Base-by-base conservation (phyloP, 208 protist species). In the Trypanosoma lewisi region DNA sequence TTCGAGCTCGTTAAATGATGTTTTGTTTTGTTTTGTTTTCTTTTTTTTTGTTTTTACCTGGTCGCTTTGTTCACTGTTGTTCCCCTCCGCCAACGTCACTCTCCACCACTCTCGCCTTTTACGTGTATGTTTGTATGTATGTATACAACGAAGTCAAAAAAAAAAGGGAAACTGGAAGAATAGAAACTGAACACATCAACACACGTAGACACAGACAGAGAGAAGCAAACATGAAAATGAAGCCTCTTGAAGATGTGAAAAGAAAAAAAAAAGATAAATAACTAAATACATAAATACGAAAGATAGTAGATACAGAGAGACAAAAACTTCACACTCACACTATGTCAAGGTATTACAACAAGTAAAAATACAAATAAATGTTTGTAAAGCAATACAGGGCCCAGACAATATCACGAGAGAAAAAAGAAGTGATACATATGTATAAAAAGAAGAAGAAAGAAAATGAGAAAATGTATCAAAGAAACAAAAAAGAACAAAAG, bases 381-480 rank as follows among this genome's bases (percentile, higher is more conserved):
- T n/a, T n/a, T n/a, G n/a, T n/a, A n/a, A n/a, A n/a, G n/a, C n/a
- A n/a, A n/a, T n/a, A n/a, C n/a, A n/a, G n/a, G n/a, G n/a, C n/a
- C n/a, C n/a, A n/a, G n/a, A n/a, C n/a, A n/a, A n/a, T n/a, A n/a
- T n/a, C n/a, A n/a, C 4, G 34, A 11, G 11, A 39, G 11, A 39
- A 39, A 39, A 14, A 39, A 39, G 11, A 39, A 39, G 11, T 39
- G 11, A 39, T 14, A 39, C 11, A 39, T 14, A 39, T 39, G 34
- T 39, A 11, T 4, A 39, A 39, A 39, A 23, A n/a, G 19, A 7
- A 31, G 27, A 42, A 28, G 11, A 42, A 53, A 55, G 58, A 28
- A 34, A 59, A 25, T 12, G 4, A 56, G 63, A 45, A 63, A 56
- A 51, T 27, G 33, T 5, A 31, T 6, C 19, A 69, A 62, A 67